phyloP scores from a whole-genome alignment of 1,284 basidiomycete genomes.

The Irpex rosettiformis region DNA sequence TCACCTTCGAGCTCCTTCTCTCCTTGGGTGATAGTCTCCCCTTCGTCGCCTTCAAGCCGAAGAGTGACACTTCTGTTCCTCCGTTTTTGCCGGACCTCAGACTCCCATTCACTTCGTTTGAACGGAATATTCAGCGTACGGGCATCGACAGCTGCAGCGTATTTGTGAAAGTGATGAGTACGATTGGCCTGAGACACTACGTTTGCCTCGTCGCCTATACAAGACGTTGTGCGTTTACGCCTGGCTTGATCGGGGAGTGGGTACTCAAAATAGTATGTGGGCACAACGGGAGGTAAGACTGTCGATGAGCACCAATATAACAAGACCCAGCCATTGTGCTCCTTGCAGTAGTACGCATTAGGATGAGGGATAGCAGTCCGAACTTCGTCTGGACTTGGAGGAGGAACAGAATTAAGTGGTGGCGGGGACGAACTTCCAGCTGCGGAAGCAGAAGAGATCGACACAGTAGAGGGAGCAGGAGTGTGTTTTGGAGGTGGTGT shows the following conservation, averaged over 20 bases:
- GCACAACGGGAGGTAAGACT: constrained; percentile 55
- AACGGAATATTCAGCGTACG: constrained; percentile 62
- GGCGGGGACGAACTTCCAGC: constrained; percentile 24
- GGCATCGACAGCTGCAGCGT: constrained; percentile 63
- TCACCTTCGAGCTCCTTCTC: constrained; percentile 44
- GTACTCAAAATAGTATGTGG: constrained; percentile 43
- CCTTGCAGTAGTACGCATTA: constrained; percentile 74
- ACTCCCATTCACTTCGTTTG: constrained; percentile 54
- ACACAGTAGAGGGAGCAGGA: constrained; percentile 16
- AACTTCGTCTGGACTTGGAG: constrained; percentile 55
- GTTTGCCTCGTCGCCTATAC: constrained; percentile 46
- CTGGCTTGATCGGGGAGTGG: constrained; percentile 53
- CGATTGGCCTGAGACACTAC: constrained; percentile 48
- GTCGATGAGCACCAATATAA: constrained; percentile 62
- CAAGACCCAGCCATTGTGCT: constrained; percentile 77
- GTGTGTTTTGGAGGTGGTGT: constrained; percentile 29
- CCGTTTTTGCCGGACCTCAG: constrained; percentile 43
- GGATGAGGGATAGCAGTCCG: constrained; percentile 71
- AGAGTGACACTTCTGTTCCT: constrained; percentile 44
- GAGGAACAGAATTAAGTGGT: constrained; percentile 21
- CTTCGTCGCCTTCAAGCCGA: constrained; percentile 29
- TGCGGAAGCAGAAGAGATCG: constrained; percentile 24
- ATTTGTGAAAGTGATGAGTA: constrained; percentile 78
- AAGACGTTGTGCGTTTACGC: constrained; percentile 47
- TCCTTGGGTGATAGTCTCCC: constrained; percentile 17